These are phyloP conservation scores for Camellia lanceoleosa DNA, from an alignment of 148 eudicot species.

Conservation along the genomic window DNA sequence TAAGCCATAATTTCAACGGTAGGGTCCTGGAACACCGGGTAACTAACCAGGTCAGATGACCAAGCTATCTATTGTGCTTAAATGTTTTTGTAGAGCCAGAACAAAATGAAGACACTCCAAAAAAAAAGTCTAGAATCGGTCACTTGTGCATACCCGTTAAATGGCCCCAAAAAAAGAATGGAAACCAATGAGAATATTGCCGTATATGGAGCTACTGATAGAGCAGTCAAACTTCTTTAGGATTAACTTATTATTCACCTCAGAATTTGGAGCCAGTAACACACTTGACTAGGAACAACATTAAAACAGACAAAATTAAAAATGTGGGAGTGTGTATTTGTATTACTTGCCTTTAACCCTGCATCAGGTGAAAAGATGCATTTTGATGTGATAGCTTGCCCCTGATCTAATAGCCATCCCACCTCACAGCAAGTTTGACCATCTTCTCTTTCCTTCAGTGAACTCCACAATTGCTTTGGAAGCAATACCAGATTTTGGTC, in stretches of 20 bases:
- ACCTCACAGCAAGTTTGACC: slow-evolving; percentile 68
- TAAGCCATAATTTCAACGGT: too few species aligned
- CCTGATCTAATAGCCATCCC: slow-evolving; percentile 76
- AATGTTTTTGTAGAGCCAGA: not conserved
- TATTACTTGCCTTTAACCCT: slow-evolving; percentile 51
- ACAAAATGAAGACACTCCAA: not conserved
- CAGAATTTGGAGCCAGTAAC: too few species aligned
- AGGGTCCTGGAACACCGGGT: not conserved
- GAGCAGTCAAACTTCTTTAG: too few species aligned
- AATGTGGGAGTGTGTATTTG: not conserved
- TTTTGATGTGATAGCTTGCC: slow-evolving; percentile 72
- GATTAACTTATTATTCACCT: too few species aligned
- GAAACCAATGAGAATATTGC: too few species aligned
- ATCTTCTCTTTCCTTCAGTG: slow-evolving; percentile 41
- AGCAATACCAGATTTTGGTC: slow-evolving; percentile 46
- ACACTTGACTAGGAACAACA: too few species aligned
- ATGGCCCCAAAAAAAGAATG: too few species aligned
- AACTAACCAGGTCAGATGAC: not conserved
- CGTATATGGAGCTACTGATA: too few species aligned
- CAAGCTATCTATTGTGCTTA: not conserved
- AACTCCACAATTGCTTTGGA: slow-evolving; percentile 83
- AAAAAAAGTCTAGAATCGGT: too few species aligned
- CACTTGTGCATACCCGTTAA: too few species aligned
- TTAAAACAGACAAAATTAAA: not conserved
- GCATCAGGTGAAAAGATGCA: slow-evolving; percentile 59